Base-by-base conservation (phyloP, 495 filamentous ascomycete species). In the Rhizodiscina lignyota region DNA sequence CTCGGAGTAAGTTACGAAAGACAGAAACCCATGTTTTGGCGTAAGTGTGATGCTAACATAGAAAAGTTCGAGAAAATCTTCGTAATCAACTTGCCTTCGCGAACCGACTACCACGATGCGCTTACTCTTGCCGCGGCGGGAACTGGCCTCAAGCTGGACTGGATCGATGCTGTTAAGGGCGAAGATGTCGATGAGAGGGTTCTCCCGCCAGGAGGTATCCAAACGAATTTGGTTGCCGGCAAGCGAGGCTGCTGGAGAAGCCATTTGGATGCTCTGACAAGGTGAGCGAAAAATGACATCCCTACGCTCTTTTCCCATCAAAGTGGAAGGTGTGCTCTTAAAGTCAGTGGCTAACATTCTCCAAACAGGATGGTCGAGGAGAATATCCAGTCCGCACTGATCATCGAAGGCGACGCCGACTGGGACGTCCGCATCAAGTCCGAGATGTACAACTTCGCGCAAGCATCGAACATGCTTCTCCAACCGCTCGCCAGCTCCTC, bases 351-450 rank as follows among this genome's bases (percentile, higher is more conserved):
- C n/a, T n/a, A n/a, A n/a, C n/a, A n/a, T n/a, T n/a, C n/a, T n/a
- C n/a, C n/a, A n/a, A n/a, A n/a, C 39, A 46, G 47, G 30, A 51
- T 50, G 4, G 48, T 66, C 21, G 49, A 59, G 24, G 56, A 58
- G n/a, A 51, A 57, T 27, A 45, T 60, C 20, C 43, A 51, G 21
- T 48, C 54, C 13, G 62, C 58, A 3, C 49, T 66, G 12, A 53
- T 64, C 17, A 51, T 66, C 36, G 61, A 66, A 48, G 61, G 62
- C 41, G 61, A 64, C 35, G 52, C 58, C 33, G 62, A 66, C 38
- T 64, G 57, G 57, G 62, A 64, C 39, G 52, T 61, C 22, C 53
- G 55, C 5, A 51, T 66, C 13, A 55, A 55, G 30, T 40, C 47
- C 1, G 54, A 62, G n/a, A 43, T 47, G 40, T n/a, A n/a, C n/a